Base-by-base conservation (phyloP, 2,329 filamentous ascomycete species). In the Biscogniauxia mediterranea region DNA sequence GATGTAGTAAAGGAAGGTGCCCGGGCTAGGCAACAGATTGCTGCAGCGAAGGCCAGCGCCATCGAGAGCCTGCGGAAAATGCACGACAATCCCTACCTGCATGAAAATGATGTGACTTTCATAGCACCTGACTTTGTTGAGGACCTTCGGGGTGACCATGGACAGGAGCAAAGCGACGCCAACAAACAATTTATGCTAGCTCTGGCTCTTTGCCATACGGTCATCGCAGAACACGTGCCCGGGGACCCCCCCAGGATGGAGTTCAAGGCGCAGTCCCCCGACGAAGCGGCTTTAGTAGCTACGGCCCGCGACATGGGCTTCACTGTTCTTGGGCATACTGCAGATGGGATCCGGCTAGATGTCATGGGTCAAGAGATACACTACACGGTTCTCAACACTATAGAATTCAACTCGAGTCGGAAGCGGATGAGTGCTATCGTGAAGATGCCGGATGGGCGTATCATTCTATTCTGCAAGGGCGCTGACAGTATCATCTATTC, bases 401-500 rank as follows among this genome's bases (percentile, higher is more conserved):
- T 99, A 46, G 95, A 99, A 74, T 99, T 99, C 81, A 98, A 98
- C 75, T 98, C 94, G 0, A 93, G 90, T 52, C 86, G 95, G 71
- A 99, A 99, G 79, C 87, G 95, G 67, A 99, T 99, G 95, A 98
- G 93, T 77, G 92, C 93, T 1, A 97, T 99, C 68, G 88, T 99
- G 56, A 86, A 91, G 61, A 97, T 98, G 93, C 94, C 95, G 0
- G 87, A 98, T 74, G 90, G 91, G 50, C 89, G 84, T 61, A 97
- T 99, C 64, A 83, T 95, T 58, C 83, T 99, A 0, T 96, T 96
- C 77, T 99, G 95, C 82, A 99, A 99, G 79, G 95, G 95, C 66
- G 95, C 95, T 38, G 95, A 99, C 75, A 97, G 92, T 71, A 90
- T 98, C 70, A 98, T 99, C 66, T 99, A 98, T 75, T 93, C 93